Conservation (phyloP, 2,329 filamentous ascomycete species). For the Xylariomycetidae sp. region DNA sequence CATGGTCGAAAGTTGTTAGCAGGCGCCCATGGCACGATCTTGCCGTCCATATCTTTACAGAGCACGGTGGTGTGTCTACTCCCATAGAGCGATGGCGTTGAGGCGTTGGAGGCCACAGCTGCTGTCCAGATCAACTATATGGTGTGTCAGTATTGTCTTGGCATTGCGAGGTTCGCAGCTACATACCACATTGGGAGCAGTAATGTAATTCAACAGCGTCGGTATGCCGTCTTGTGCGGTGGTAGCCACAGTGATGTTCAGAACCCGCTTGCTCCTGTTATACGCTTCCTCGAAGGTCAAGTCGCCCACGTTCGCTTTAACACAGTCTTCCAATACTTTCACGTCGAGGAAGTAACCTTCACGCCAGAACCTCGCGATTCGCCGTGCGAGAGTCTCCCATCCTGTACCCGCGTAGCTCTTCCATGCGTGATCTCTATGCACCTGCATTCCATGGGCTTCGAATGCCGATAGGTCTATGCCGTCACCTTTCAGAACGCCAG, state of each 20-base stretch:
- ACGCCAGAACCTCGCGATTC: constrained; percentile 60
- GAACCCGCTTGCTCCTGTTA: constrained; percentile 71
- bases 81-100: constrained; percentile 58
- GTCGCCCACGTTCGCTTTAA: constrained; percentile 79
- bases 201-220: constrained; percentile 84
- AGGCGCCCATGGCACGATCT: constrained; percentile 68
- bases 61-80: constrained; percentile 59
- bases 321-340: constrained; percentile 73
- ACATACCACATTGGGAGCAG: constrained; percentile 84
- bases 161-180: not conserved
- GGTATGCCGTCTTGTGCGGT: constrained; percentile 70
- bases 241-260: constrained; percentile 88
- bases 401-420: constrained; percentile 34
- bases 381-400: constrained; percentile 57
- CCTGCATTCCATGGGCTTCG: constrained; percentile 34
- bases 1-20: constrained; percentile 62
- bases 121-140: constrained; percentile 70
- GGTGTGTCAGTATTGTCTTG: constrained; percentile 3
- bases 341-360: constrained; percentile 84
- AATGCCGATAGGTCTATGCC: constrained; percentile 82
- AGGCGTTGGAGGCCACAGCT: constrained; percentile 68
- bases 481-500: constrained; percentile 68
- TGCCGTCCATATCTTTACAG: constrained; percentile 70
- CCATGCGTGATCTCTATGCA: constrained; percentile 22
- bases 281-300: constrained; percentile 93